Base-by-base conservation (phyloP, 148 eudicot species). In the Arctostaphylos glauca region DNA sequence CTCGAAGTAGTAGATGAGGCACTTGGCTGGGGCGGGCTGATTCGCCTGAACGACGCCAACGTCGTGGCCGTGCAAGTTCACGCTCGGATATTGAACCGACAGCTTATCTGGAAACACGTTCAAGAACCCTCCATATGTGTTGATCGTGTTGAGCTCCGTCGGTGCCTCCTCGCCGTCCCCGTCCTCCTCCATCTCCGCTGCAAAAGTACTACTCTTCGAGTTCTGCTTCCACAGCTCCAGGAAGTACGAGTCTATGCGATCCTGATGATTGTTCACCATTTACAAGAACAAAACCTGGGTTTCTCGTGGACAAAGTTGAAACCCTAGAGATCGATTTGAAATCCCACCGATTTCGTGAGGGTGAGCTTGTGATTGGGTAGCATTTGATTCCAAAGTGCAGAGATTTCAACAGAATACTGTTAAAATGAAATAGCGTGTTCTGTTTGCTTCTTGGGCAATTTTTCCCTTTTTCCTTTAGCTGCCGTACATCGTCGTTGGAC, bases 41-140 rank as follows among this genome's bases (percentile, higher is more conserved):
- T 96, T 90, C 14, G 94, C 91, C 76, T 96, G 98, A 48, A 94
- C 93, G 2, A 89, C 97, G 25, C 99, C 99, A 1, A 96, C 99
- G 49, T 96, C 99, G 60, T 94, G 93, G 1, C 92, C 97, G 81
- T 96, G 99, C 85, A 94, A 81, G 64, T 92, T 87, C 1, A 90
- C 92, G 10, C 54, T 86, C 14, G 95, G 86, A 79, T 96, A 96
- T 50, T 89, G 87, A 9, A 94, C 91, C 76, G 99, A 86, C 0
- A 96, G 85, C 82, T 94, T 96, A 66, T 96, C 99, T 0, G 93
- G 90, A 6, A 94, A 86, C 6, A 94, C 97, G 13, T 91, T 91
- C 75, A 90, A 48, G 74, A 94, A 96, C 0, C 98, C 98, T 9
- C 98, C 95, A 43, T 90, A 90, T 60, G 92, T 94, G 70, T 93